Evolutionary conservation across 106 monocot species (phyloP), one percentile per base, ranked within the genome.

Genomic region (Apostasia ramifera): DNA sequence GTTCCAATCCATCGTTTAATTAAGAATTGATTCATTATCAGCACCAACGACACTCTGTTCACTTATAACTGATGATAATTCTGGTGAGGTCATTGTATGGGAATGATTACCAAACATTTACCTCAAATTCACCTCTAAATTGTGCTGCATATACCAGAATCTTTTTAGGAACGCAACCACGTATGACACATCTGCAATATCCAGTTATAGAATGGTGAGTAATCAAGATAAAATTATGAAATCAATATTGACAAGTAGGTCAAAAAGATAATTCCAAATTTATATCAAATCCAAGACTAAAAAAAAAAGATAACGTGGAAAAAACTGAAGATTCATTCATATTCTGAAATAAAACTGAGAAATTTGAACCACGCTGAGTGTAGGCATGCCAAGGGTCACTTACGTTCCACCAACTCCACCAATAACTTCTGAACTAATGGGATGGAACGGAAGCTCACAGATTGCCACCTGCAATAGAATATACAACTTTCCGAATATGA

Each of bases 401-500:
- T 90, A 99, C 98, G 98, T 99, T 84, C 98, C 98, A 80, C 98
- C 98, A 40, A 90, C 73, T 83, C 98, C 98, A 45, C 98, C 98
- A 53, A 78, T 66, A 41, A 69, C 71, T 70, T 99, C 98, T 50
- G 98, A 99, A 76, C 98, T 99, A 67, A 99, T 90, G 5, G 93
- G 93, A 70, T 99, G 85, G 70, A 99, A 99, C 50, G 98, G 98
- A 77, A 93, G 98, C 84, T 99, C 98, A 46, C 98, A 99, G 46
- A 99, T 88, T 1, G 98, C 98, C 51, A 93, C 98, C 98, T 99
- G 75, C 45, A 83, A 61, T 45, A 63, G 26, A 53, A 11, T 51
- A 55, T 26, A 74, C 40, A 54, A 53, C 26, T 26, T 66, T 4
- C 12, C 13, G 39, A 40, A 7, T 53, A 54, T 53, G 41, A 54